Evolutionary conservation across 208 protist species (phyloP).

Genomic region (Porcisia hertigi): DNA sequence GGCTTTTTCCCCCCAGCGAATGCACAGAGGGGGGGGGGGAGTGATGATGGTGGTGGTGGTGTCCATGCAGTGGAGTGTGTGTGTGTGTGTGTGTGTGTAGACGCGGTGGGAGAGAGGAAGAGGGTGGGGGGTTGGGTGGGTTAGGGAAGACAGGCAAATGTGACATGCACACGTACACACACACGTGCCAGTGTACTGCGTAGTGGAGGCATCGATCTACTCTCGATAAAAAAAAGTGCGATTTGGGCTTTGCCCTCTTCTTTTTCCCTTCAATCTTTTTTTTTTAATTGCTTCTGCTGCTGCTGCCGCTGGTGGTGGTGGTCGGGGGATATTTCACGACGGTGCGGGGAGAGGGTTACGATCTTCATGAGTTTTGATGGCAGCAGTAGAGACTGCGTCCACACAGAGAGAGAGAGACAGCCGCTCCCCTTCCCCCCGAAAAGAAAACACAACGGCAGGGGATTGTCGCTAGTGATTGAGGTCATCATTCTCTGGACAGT

Average conservation of each 20-base stretch:
- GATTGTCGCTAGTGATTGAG: constrained; percentile 13
- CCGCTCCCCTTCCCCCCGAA: too few species aligned
- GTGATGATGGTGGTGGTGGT: not conserved
- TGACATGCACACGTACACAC: not conserved
- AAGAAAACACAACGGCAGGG: not conserved
- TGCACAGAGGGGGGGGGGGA: not conserved
- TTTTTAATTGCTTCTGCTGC: too few species aligned
- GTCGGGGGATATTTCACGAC: too few species aligned
- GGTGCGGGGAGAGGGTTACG: too few species aligned
- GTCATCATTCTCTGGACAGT: constrained; percentile 78
- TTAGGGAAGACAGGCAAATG: too few species aligned
- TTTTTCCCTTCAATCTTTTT: too few species aligned
- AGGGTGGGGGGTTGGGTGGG: not conserved
- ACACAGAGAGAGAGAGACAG: not conserved
- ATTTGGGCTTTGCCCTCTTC: too few species aligned
- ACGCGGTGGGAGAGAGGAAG: not conserved
- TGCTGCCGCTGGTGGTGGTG: too few species aligned
- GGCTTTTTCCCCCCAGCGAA: not conserved
- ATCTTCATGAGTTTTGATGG: too few species aligned
- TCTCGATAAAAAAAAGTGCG: too few species aligned
- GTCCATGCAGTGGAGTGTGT: not conserved
- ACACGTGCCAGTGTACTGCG: not conserved
- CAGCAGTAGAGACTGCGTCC: not conserved
- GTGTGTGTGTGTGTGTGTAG: not conserved
- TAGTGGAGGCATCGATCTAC: too few species aligned